Evolutionary conservation across 2,329 filamentous ascomycete species (phyloP).

Genomic region (Exophiala viscosa): DNA sequence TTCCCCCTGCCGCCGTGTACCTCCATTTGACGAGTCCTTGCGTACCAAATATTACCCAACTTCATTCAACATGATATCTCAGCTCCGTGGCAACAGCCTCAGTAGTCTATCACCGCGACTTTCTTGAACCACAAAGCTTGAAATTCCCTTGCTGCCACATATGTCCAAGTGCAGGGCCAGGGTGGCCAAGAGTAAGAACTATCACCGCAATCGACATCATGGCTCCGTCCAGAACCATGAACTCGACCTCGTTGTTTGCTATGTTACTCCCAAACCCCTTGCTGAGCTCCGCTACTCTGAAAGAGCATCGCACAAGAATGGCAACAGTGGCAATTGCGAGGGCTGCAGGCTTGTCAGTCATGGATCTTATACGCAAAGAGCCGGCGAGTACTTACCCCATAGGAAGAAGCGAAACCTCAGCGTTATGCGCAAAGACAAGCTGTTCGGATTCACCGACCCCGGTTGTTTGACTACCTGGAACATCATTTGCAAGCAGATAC

Average conservation of each 20-base stretch:
- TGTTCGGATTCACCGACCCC: background rate
- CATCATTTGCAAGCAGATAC: slow-evolving; percentile 34
- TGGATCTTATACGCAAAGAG: too few species aligned
- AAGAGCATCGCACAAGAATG: slow-evolving; percentile 46
- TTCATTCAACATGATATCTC: background rate
- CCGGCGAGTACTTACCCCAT: background rate
- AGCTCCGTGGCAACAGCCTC: background rate
- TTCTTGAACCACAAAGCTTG: too few species aligned
- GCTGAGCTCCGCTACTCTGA: slow-evolving; percentile 47
- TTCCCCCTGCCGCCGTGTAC: too few species aligned
- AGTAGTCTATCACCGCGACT: background rate
- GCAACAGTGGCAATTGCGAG: slow-evolving; percentile 34
- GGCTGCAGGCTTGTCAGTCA: background rate
- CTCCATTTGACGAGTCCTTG: too few species aligned
- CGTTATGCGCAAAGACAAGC: background rate
- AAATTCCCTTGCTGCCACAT: background rate
- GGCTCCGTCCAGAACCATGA: slow-evolving; percentile 49
- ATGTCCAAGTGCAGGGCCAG: slow-evolving; percentile 5
- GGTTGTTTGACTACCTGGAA: background rate
- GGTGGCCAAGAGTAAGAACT: slow-evolving; percentile 8
- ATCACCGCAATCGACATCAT: slow-evolving; percentile 40
- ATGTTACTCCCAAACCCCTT: slow-evolving; percentile 43
- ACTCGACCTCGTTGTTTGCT: slow-evolving; percentile 46
- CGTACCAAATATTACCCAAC: background rate
- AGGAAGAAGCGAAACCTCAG: background rate